Evolutionary conservation across 1,139 yeast species (phyloP).

Genomic region (Suzukiozyma palmioleophila): DNA sequence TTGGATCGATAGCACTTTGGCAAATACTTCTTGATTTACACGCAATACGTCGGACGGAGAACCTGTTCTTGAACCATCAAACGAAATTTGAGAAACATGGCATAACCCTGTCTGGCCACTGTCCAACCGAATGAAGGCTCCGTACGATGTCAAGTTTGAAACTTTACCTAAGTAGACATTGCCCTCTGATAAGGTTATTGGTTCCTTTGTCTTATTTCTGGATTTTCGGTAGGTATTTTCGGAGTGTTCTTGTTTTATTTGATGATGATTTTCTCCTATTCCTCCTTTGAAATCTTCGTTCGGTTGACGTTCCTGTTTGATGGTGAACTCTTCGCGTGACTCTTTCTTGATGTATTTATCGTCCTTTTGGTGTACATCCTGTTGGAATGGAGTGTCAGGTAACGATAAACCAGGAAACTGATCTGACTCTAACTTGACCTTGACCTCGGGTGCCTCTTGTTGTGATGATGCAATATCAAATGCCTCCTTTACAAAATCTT

Average conservation of each 20-base stretch:
- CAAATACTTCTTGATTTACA: slow-evolving; percentile 61
- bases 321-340: slow-evolving; percentile 7
- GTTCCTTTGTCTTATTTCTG: too few species aligned
- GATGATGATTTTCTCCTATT: too few species aligned
- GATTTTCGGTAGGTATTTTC: too few species aligned
- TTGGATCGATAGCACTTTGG: slow-evolving; percentile 50
- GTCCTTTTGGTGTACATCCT: slow-evolving; percentile 2
- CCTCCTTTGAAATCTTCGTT: too few species aligned
- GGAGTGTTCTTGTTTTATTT: too few species aligned
- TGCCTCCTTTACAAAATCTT: slow-evolving; percentile 34
- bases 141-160: slow-evolving; percentile 58
- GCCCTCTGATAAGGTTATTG: slow-evolving; percentile 15
- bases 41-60: slow-evolving; percentile 58
- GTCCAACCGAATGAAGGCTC: slow-evolving; percentile 62
- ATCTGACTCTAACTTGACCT: not conserved
- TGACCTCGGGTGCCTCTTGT: slow-evolving; percentile 3
- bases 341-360: slow-evolving; percentile 15
- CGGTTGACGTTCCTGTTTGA: too few species aligned
- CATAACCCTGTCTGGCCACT: slow-evolving; percentile 53
- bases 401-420: slow-evolving; percentile 13
- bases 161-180: slow-evolving; percentile 59
- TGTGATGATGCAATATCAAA: slow-evolving; percentile 19
- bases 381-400: slow-evolving; percentile 11
- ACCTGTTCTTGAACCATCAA: slow-evolving; percentile 42
- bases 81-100: slow-evolving; percentile 68